Evolutionary conservation across 169 alveolate genomes (phyloP).

Genomic region (Miamiensis avidus): DNA sequence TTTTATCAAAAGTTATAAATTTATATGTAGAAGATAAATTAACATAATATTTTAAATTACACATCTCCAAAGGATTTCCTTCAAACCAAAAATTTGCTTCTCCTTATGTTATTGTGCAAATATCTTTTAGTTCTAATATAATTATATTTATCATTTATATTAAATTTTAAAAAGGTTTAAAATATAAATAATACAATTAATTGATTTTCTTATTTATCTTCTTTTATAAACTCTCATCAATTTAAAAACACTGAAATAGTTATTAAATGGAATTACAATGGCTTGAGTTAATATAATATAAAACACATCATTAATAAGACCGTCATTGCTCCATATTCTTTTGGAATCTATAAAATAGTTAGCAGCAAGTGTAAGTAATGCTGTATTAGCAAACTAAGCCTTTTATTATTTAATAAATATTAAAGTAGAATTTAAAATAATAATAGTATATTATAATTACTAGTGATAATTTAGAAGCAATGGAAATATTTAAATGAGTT

Average conservation of each 20-base stretch:
- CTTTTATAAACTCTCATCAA: not conserved
- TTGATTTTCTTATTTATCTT: not conserved
- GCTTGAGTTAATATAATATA: not conserved
- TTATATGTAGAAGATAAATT: no score
- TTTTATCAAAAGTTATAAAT: no score
- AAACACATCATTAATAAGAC: not conserved
- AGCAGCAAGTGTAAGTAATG: not conserved
- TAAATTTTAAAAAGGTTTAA: no score
- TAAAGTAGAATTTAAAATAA: no score
- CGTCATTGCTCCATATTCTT: not conserved
- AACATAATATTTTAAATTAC: not conserved
- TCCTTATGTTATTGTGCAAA: not conserved
- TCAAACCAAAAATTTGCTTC: not conserved
- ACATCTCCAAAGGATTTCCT: not conserved
- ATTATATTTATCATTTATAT: no score
- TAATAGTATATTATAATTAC: not conserved
- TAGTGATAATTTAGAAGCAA: not conserved
- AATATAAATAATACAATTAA: not conserved
- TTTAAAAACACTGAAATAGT: not conserved
- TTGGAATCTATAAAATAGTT: no score
- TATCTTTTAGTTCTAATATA: not conserved
- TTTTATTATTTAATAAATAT: no score
- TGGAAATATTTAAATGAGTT: not conserved
- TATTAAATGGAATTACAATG: not conserved
- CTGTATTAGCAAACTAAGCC: not conserved